Conservation (phyloP, 2,329 filamentous ascomycete species). For the Bretziella fagacearum region DNA sequence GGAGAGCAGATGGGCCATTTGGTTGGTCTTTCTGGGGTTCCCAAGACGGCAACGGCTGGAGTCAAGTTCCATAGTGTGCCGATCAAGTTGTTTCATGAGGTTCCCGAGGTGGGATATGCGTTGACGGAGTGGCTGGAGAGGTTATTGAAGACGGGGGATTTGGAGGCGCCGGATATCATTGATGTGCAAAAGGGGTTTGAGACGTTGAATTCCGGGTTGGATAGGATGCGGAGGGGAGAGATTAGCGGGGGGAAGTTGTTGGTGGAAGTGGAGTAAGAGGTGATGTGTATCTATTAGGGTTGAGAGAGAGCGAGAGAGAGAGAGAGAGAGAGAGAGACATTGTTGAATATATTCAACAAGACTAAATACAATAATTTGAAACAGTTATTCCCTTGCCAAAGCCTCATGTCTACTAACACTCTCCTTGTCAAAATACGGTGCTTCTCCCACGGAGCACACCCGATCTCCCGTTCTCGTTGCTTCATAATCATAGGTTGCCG, state of each 20-base stretch:
- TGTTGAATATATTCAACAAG: too few relatives aligned
- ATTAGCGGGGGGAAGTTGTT: constrained; percentile 54
- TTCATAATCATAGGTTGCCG: constrained; percentile 39
- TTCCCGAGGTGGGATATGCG: constrained; percentile 43
- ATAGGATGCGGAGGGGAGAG: constrained; percentile 46
- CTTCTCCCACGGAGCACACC: constrained; percentile 36
- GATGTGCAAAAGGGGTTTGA: constrained; percentile 45
- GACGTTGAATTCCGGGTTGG: constrained; percentile 50
- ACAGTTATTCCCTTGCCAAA: constrained; percentile 2
- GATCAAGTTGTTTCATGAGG: constrained; percentile 60
- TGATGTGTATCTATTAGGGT: too few relatives aligned
- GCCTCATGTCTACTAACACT: constrained; percentile 24
- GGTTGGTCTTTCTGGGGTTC: constrained; percentile 49
- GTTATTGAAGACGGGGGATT: constrained; percentile 34
- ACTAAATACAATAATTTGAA: too few relatives aligned
- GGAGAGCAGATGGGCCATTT: constrained; percentile 38
- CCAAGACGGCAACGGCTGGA: constrained; percentile 27
- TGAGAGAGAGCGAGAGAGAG: too few relatives aligned
- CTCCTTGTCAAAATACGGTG: constrained; percentile 34
- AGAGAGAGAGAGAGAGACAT: too few relatives aligned
- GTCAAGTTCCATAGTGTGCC: constrained; percentile 48
- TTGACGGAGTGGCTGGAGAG: constrained; percentile 51
- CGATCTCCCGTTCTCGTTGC: constrained; percentile 35
- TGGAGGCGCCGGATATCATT: constrained; percentile 49
- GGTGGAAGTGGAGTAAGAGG: neutral